These are phyloP conservation scores for Alternaria gansuensis DNA, from an alignment of 2,329 filamentous ascomycete genomes.

Conservation along the genomic window DNA sequence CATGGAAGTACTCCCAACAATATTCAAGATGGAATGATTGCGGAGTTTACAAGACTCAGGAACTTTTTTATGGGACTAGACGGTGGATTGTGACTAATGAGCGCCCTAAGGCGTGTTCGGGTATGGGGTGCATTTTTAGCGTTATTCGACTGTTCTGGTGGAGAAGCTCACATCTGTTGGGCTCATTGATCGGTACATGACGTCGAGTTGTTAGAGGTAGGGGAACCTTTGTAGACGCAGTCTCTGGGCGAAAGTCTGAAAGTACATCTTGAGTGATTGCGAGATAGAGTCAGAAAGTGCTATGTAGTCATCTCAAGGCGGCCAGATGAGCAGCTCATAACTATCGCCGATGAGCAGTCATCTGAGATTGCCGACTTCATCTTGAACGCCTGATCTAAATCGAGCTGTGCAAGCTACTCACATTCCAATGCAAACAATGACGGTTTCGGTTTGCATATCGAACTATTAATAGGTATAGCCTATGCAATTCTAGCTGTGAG, in stretches of 20 bases:
- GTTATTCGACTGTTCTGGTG: neutral
- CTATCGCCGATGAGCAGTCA: neutral
- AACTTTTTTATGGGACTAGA: constrained; percentile 14
- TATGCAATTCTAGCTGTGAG: neutral
- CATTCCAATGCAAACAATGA: neutral
- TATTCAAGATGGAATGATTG: constrained; percentile 3
- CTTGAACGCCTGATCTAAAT: neutral
- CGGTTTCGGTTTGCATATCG: neutral
- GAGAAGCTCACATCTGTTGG: constrained; percentile 5
- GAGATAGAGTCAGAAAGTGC: no score
- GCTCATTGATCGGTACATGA: neutral
- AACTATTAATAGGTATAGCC: neutral
- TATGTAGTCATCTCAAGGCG: no score
- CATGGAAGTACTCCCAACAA: neutral
- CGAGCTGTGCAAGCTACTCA: neutral
- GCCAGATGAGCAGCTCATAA: neutral
- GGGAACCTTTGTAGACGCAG: neutral
- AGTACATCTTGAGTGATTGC: no score
- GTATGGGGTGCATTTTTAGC: constrained; percentile 10
- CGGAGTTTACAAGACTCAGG: neutral
- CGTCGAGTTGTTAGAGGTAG: neutral
- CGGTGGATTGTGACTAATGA: constrained; percentile 16
- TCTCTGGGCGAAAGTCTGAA: neutral
- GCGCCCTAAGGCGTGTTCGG: constrained; percentile 5
- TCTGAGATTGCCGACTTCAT: neutral